These are phyloP conservation scores for Aureobasidium leucospermi DNA, from an alignment of 2,329 filamentous ascomycete species.

Conservation along the genomic window DNA sequence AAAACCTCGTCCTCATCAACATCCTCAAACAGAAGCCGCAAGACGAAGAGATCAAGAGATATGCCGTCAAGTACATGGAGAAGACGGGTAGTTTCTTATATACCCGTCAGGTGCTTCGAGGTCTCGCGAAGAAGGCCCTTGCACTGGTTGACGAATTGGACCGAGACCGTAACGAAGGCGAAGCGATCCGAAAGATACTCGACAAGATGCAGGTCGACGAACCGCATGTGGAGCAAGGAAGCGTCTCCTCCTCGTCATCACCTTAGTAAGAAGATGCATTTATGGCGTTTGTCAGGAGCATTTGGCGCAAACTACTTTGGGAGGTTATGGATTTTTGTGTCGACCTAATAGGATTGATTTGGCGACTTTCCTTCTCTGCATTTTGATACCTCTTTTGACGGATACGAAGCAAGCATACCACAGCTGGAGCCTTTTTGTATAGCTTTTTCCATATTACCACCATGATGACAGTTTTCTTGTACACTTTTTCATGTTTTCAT, in stretches of 20 bases:
- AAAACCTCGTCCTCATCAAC: slow-evolving; percentile 75
- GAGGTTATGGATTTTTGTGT: background rate
- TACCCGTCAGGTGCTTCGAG: slow-evolving; percentile 54
- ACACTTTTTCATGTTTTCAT: background rate
- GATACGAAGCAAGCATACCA: background rate
- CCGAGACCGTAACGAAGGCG: slow-evolving; percentile 28
- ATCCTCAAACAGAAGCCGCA: slow-evolving; percentile 85
- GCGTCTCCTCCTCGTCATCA: background rate
- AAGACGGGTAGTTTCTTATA: slow-evolving; percentile 84
- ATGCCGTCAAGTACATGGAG: slow-evolving; percentile 88
- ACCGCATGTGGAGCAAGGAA: slow-evolving; percentile 2
- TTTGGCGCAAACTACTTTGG: background rate
- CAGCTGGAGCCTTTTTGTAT: background rate
- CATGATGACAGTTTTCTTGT: background rate
- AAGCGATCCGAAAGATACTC: slow-evolving; percentile 34
- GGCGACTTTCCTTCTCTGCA: background rate
- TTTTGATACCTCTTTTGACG: background rate
- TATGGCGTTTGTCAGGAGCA: background rate
- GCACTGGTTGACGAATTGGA: slow-evolving; percentile 37
- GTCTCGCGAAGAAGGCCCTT: slow-evolving; percentile 36
- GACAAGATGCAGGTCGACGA: slow-evolving; percentile 32
- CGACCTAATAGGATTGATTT: background rate
- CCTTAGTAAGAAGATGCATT: slow-evolving; percentile 1
- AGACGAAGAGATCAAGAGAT: slow-evolving; percentile 82
- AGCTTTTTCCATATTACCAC: background rate